Evolutionary conservation across 164 flowering plant genomes (phyloP), one percentile per base, ranked within the genome.

Genomic region (Chloranthus sessilifolius): DNA sequence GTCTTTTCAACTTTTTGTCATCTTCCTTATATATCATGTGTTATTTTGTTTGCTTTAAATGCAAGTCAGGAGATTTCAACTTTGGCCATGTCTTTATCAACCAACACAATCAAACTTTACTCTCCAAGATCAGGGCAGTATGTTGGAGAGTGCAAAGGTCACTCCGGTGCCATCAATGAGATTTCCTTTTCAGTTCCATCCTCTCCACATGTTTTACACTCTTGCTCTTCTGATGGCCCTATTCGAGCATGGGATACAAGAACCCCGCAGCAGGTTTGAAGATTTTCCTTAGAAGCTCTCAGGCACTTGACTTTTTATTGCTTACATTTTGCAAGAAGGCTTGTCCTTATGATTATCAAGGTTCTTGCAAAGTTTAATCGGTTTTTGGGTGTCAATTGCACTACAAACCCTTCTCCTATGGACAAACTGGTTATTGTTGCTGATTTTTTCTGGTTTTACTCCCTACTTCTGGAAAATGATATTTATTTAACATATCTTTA

Each of bases 141-240:
- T 62, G 29, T 67, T 12, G 99, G 99, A 46, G 95, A 92, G 55
- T 92, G 82, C 23, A 74, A 28, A 19, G 95, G 95, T 14, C 99
- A 86, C 60, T 61, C 77, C 41, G 53, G 53, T 5, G 74, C 89
- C 4, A 75, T 92, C 50, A 80, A 88, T 39, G 75, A 82, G 1
- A 84, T 88, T 16, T 67, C 82, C 1, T 86, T 81, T 47, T 67
- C 77, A 0, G 66, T 61, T 17, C 68, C 79, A 2, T 67, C 83
- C 0, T 21, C 75, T 5, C 72, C 85, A 0, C 67, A 79, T 56
- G 47, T 86, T 7, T 58, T 88, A 62, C 72, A 71, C 19, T 82
- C 92, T 19, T 92, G 92, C 58, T 84, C 92, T 12, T 82, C 95
- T 43, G 99, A 88, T 65, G 82, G 87, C 1, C 86, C 95, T 8